These are phyloP conservation scores for Nigrospora oryzae DNA, from an alignment of 2,329 filamentous ascomycete genomes.

Conservation along the genomic window DNA sequence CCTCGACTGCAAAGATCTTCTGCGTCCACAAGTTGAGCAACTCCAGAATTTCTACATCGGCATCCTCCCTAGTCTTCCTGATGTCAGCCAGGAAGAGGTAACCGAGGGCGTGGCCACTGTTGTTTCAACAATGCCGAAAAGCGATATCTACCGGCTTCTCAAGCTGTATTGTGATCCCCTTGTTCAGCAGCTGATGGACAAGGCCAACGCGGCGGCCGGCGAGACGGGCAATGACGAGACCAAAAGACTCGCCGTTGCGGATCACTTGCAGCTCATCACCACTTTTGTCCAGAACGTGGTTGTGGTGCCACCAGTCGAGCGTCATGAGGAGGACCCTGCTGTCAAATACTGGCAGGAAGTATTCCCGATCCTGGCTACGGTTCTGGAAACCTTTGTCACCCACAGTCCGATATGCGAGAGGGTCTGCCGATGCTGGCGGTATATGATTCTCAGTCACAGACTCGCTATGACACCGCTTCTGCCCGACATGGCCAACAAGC, in stretches of 20 bases:
- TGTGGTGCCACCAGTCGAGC: conserved; percentile 61
- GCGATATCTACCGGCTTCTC: conserved; percentile 74
- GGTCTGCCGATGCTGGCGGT: conserved; percentile 90
- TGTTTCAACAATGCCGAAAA: conserved; percentile 73
- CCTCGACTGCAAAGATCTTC: conserved; percentile 80
- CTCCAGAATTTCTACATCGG: conserved; percentile 89
- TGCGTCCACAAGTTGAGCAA: conserved; percentile 76
- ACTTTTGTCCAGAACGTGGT: conserved; percentile 73
- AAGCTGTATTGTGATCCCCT: conserved; percentile 93
- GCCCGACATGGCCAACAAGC: conserved; percentile 76
- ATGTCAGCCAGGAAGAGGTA: conserved; percentile 85
- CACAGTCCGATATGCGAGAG: conserved; percentile 88
- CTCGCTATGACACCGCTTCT: conserved; percentile 81
- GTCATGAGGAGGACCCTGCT: conserved; percentile 71
- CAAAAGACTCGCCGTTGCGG: conserved; percentile 73
- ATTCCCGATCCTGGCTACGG: conserved; percentile 76
- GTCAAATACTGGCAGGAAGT: conserved; percentile 96
- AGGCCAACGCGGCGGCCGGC: conserved; percentile 77
- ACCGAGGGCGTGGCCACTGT: conserved; percentile 93
- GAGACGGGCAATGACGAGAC: conserved; percentile 47
- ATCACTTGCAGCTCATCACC: conserved; percentile 87
- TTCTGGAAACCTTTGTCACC: conserved; percentile 78
- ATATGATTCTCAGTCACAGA: conserved; percentile 94
- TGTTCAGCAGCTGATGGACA: conserved; percentile 73
- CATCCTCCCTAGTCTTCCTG: conserved; percentile 77